These are phyloP conservation scores for Colletotrichum echinochloae DNA, from an alignment of 2,329 filamentous ascomycete genomes.

Conservation along the genomic window DNA sequence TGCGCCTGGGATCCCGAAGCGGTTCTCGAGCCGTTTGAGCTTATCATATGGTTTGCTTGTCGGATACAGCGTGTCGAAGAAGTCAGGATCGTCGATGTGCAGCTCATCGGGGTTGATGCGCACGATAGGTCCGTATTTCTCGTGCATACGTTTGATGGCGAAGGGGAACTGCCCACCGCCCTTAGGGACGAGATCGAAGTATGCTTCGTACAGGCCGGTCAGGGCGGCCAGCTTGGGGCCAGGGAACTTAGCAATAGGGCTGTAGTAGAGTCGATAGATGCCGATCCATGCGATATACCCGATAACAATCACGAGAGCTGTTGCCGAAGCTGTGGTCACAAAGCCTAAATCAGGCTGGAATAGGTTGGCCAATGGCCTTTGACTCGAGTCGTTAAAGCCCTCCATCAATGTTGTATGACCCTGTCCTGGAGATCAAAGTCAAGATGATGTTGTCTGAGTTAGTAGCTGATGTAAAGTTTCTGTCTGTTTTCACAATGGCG, in stretches of 20 bases:
- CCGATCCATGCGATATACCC: no score
- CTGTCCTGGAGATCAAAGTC: no score
- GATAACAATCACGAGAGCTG: no score
- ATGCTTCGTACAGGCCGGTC: conserved; percentile 25
- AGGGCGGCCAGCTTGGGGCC: conserved; percentile 43
- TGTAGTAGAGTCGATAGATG: conserved; percentile 43
- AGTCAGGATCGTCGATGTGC: conserved; percentile 46
- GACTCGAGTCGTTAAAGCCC: no score
- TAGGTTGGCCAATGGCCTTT: no score
- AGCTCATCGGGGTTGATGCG: conserved; percentile 52
- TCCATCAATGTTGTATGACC: no score
- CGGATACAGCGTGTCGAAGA: conserved; percentile 44
- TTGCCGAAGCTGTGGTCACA: no score
- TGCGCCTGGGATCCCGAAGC: conserved; percentile 26
- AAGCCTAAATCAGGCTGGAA: neutral
- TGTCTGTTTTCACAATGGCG: no score
- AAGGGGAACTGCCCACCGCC: conserved; percentile 18
- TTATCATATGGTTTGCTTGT: conserved; percentile 11
- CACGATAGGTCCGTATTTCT: conserved; percentile 48
- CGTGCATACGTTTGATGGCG: conserved; percentile 32
- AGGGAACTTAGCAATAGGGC: conserved; percentile 43
- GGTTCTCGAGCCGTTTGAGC: conserved; percentile 19
- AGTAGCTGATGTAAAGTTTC: no score
- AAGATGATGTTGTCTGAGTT: no score
- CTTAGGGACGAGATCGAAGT: conserved; percentile 20